Percentiles rank a stretch among this genome's conserved stretches.
Evolutionary conservation across 805 yeast species (phyloP).

Genomic region (Spathaspora hagerdaliae): DNA sequence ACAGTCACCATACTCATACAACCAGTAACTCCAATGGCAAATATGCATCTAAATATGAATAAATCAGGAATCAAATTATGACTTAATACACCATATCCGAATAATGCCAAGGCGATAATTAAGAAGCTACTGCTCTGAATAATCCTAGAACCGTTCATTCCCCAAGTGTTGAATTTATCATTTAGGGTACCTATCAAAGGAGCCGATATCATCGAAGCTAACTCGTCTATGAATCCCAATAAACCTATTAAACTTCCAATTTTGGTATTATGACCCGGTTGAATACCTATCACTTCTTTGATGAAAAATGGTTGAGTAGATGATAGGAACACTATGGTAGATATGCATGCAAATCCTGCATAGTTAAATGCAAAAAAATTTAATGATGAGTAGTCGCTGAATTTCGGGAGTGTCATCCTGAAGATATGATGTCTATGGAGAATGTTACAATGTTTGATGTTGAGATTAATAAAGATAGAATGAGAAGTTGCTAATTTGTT

Average conservation of each 20-base stretch:
- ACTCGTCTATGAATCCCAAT: constrained; percentile 53
- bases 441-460: too few relatives aligned
- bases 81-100: constrained; percentile 43
- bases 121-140: constrained; percentile 47
- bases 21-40: constrained; percentile 57
- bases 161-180: constrained; percentile 43
- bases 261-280: constrained; percentile 14
- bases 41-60: constrained; percentile 45
- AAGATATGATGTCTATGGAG: too few relatives aligned
- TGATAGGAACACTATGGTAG: constrained; percentile 35
- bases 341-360: constrained; percentile 35
- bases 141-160: constrained; percentile 48
- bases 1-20: constrained; percentile 60
- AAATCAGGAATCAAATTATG: constrained; percentile 38
- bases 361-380: constrained; percentile 31
- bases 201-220: constrained; percentile 47
- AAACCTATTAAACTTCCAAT: constrained; percentile 33
- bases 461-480: too few relatives aligned
- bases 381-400: constrained; percentile 6
- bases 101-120: constrained; percentile 43
- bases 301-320: constrained; percentile 40
- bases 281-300: constrained; percentile 25
- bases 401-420: not conserved
- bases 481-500: too few relatives aligned
- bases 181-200: constrained; percentile 63